These are phyloP conservation scores for Colletotrichum sp. DNA, from an alignment of 2,329 filamentous ascomycete genomes.

Conservation along the genomic window DNA sequence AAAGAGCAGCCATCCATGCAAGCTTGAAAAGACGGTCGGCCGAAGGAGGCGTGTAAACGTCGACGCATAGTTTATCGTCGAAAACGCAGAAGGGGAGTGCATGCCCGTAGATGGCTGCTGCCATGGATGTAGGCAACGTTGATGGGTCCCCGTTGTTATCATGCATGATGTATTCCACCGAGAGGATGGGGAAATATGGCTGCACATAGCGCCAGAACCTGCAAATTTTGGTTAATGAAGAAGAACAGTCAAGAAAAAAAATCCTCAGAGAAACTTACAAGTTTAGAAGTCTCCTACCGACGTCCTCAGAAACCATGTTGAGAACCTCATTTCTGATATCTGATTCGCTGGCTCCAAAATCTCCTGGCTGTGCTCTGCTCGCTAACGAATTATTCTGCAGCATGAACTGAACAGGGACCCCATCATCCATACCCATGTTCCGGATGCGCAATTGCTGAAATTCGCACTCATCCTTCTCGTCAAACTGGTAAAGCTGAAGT, in stretches of 20 bases:
- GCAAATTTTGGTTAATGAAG: neutral
- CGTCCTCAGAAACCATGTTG: neutral
- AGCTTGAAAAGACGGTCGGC: conserved; percentile 5
- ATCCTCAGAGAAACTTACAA: neutral
- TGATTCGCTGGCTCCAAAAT: neutral
- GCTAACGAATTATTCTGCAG: conserved; percentile 2
- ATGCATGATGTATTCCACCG: neutral
- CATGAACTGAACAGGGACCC: conserved; percentile 8
- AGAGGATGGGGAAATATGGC: conserved; percentile 7
- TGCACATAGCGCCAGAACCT: conserved; percentile 11
- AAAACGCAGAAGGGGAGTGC: conserved; percentile 4
- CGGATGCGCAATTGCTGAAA: conserved; percentile 10
- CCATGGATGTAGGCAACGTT: neutral
- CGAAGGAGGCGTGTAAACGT: neutral
- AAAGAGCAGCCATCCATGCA: conserved; percentile 1
- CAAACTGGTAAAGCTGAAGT: conserved; percentile 1
- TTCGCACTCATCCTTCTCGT: neutral
- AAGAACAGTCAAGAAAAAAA: accelerated
- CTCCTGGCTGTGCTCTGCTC: neutral
- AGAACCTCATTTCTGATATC: neutral
- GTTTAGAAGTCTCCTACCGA: neutral
- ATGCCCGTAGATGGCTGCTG: conserved; percentile 5
- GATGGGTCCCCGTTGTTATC: neutral
- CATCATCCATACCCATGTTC: conserved; percentile 2
- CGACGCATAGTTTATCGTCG: conserved; percentile 6